These are phyloP conservation scores for Aegilops speltoides DNA, from an alignment of 176 grass and related monocot genomes.

Conservation along the genomic window DNA sequence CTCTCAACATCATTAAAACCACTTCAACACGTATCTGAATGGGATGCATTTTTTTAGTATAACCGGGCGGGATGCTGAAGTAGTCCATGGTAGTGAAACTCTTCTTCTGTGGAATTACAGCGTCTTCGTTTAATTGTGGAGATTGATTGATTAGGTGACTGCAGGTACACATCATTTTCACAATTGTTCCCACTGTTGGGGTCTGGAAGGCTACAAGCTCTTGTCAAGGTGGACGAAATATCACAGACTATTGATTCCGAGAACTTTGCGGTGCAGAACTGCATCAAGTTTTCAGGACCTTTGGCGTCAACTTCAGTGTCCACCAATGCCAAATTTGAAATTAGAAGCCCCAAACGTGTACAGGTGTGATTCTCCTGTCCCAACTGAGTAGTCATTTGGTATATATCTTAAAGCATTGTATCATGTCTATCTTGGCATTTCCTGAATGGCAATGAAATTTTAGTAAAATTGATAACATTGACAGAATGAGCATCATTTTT, in stretches of 20 bases:
- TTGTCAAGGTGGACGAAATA: conserved; percentile 92
- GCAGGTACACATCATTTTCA: conserved; percentile 90
- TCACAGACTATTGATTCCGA: conserved; percentile 90
- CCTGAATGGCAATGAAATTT: background rate
- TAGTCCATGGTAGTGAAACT: background rate
- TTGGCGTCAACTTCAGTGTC: conserved; percentile 67
- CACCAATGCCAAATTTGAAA: conserved; percentile 96
- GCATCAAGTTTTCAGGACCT: conserved; percentile 74
- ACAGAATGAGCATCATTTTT: background rate
- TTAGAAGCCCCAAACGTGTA: conserved; percentile 89
- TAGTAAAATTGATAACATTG: conserved; percentile 1
- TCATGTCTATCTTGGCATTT: background rate
- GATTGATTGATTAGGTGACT: conserved; percentile 19
- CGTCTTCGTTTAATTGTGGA: background rate
- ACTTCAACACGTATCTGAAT: background rate
- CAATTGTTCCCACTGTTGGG: conserved; percentile 64
- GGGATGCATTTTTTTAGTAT: background rate
- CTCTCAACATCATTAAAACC: conserved; percentile 16
- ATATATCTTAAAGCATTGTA: background rate
- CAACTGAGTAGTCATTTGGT: background rate
- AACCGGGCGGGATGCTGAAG: background rate
- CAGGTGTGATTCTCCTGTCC: conserved; percentile 48
- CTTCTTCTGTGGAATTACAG: background rate
- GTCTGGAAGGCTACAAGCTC: conserved; percentile 59
- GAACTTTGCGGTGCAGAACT: conserved; percentile 90